Percentiles rank a stretch among this genome's conserved stretches.
These are phyloP conservation scores for Globisporangium camurandrum DNA, from an alignment of 352 stramenopile genomes.

Conservation along the genomic window DNA sequence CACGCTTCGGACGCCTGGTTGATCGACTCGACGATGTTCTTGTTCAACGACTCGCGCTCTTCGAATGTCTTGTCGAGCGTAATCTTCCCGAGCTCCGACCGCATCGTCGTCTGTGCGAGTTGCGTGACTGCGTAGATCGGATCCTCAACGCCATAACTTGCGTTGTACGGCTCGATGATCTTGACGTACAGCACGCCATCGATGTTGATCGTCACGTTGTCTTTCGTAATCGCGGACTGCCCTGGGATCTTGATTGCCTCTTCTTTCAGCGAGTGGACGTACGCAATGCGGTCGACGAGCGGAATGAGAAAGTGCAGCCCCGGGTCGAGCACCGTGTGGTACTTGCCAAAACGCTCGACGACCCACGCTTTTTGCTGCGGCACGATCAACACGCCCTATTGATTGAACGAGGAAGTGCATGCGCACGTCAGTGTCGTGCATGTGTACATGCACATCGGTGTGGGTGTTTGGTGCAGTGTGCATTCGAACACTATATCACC, in stretches of 20 bases:
- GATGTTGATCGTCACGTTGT: conserved; percentile 90
- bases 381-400: conserved; percentile 76
- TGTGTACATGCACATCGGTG: background rate
- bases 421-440: background rate
- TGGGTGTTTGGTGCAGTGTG: too few species aligned
- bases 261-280: conserved; percentile 90
- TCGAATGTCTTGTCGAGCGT: conserved; percentile 92
- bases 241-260: conserved; percentile 88
- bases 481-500: too few species aligned
- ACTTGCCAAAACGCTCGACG: conserved; percentile 89
- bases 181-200: conserved; percentile 91
- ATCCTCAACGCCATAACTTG: conserved; percentile 86
- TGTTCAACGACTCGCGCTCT: conserved; percentile 89
- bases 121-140: conserved; percentile 87
- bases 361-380: conserved; percentile 87
- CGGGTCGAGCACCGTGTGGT: conserved; percentile 77
- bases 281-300: conserved; percentile 85
- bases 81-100: conserved; percentile 89
- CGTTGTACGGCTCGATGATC: conserved; percentile 85
- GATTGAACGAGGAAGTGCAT: too few species aligned
- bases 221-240: conserved; percentile 86
- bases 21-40: conserved; percentile 88
- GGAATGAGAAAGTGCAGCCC: conserved; percentile 89
- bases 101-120: conserved; percentile 89
- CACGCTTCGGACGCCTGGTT: conserved; percentile 87